Conservation (phyloP, 1,284 basidiomycete genomes). For the Cryptococcus sp. region DNA sequence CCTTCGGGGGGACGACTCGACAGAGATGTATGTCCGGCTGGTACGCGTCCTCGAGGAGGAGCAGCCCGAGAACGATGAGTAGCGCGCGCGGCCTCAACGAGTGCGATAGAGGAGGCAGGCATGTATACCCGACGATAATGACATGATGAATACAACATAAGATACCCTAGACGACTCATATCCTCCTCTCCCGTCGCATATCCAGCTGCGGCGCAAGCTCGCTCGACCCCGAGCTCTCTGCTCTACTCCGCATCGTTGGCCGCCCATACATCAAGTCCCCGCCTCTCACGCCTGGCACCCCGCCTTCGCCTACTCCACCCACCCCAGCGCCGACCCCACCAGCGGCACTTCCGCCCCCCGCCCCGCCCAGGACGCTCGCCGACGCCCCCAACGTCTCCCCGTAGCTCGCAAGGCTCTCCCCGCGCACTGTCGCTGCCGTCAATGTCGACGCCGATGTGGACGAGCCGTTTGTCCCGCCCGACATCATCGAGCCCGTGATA, state of each 20-base stretch:
- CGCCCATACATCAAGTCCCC: conserved; percentile 12
- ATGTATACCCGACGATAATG: neutral
- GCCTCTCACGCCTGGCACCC: neutral
- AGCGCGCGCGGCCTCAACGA: conserved; percentile 2
- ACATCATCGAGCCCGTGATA: conserved; percentile 5
- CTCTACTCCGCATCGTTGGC: conserved; percentile 1
- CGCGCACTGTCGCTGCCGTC: conserved; percentile 20
- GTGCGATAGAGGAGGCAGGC: neutral
- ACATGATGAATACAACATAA: conserved; percentile 1
- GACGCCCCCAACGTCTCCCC: conserved; percentile 23
- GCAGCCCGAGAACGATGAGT: conserved; percentile 52
- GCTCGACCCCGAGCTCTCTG: conserved; percentile 15
- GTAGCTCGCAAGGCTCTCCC: conserved; percentile 18
- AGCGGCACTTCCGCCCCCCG: conserved; percentile 8
- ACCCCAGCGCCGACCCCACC: conserved; percentile 10
- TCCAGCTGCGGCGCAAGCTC: conserved; percentile 13
- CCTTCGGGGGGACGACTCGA: conserved; percentile 87
- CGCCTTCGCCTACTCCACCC: conserved; percentile 2
- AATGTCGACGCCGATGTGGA: conserved; percentile 11
- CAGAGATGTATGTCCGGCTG: conserved; percentile 87
- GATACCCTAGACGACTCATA: neutral
- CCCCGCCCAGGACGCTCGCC: conserved; percentile 1
- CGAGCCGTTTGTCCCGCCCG: conserved; percentile 1
- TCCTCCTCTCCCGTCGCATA: neutral
- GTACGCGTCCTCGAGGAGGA: conserved; percentile 94